phyloP scores from a whole-genome alignment of 257 asterid species.

The Anisodus tanguticus region DNA sequence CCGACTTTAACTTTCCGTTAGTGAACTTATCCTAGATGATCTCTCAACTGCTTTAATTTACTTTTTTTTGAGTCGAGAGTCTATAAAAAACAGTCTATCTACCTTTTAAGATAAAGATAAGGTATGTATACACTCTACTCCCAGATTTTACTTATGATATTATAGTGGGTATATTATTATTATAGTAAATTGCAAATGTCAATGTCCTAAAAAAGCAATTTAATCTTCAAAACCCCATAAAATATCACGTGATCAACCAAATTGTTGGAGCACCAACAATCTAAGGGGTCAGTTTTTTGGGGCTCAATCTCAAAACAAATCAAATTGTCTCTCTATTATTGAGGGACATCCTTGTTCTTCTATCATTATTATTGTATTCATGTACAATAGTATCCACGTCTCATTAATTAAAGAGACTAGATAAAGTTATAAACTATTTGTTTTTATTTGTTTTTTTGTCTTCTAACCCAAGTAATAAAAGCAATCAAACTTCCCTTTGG shows the following conservation, averaged over 20 bases:
- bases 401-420: background rate
- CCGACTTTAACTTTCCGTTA: too few species aligned
- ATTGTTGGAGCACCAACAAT: background rate
- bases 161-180: too few species aligned
- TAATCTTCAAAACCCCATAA: background rate
- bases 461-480: background rate
- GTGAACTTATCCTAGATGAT: too few species aligned
- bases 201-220: background rate
- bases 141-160: too few species aligned
- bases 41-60: too few species aligned
- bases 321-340: slow-evolving; percentile 24
- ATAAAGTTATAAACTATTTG: background rate
- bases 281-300: background rate
- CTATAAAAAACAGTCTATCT: too few species aligned
- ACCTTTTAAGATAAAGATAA: too few species aligned
- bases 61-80: too few species aligned
- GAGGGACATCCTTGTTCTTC: slow-evolving; percentile 27
- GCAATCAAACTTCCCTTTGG: slow-evolving; percentile 2
- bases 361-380: background rate
- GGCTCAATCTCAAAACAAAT: slow-evolving; percentile 25
- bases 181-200: background rate
- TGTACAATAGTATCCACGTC: background rate
- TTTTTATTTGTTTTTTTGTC: background rate
- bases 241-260: background rate
- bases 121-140: too few species aligned